Conservation (phyloP, 805 yeast species). For the Saturnispora mendoncae region DNA sequence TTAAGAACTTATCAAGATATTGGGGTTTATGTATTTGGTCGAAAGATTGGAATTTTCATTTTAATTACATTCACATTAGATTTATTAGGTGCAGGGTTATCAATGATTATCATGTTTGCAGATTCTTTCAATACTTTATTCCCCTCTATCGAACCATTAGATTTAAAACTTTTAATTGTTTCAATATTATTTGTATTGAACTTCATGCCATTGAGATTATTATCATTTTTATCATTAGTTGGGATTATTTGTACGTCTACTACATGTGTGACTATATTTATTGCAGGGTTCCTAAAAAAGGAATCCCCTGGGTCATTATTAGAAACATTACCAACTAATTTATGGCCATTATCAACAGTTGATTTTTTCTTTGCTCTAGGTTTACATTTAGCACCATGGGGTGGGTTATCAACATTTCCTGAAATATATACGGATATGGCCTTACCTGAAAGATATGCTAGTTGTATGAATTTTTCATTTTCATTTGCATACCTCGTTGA, state of each 20-base stretch:
- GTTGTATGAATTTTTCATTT: slow-evolving; percentile 50
- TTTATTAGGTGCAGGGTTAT: slow-evolving; percentile 50
- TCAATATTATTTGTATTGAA: slow-evolving; percentile 36
- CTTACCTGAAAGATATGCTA: slow-evolving; percentile 47
- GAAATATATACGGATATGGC: slow-evolving; percentile 66
- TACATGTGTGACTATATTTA: slow-evolving; percentile 47
- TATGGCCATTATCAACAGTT: slow-evolving; percentile 49
- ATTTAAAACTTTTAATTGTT: slow-evolving; percentile 37
- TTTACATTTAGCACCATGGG: slow-evolving; percentile 71
- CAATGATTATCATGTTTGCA: slow-evolving; percentile 50
- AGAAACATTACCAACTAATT: slow-evolving; percentile 51
- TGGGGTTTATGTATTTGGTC: slow-evolving; percentile 43
- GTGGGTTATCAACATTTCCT: slow-evolving; percentile 78
- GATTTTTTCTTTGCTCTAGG: slow-evolving; percentile 57
- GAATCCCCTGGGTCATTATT: slow-evolving; percentile 68
- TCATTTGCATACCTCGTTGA: slow-evolving; percentile 53
- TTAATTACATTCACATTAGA: slow-evolving; percentile 46
- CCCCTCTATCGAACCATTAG: slow-evolving; percentile 30
- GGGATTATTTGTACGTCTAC: slow-evolving; percentile 68
- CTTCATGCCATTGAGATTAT: slow-evolving; percentile 62
- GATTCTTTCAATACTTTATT: slow-evolving; percentile 49
- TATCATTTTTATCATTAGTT: slow-evolving; percentile 58
- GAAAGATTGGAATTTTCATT: slow-evolving; percentile 33
- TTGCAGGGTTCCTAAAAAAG: slow-evolving; percentile 55
- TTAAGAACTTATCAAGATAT: slow-evolving; percentile 52